These are phyloP conservation scores for Malus hybrid DNA, from an alignment of 331 rosid genomes.

Conservation along the genomic window DNA sequence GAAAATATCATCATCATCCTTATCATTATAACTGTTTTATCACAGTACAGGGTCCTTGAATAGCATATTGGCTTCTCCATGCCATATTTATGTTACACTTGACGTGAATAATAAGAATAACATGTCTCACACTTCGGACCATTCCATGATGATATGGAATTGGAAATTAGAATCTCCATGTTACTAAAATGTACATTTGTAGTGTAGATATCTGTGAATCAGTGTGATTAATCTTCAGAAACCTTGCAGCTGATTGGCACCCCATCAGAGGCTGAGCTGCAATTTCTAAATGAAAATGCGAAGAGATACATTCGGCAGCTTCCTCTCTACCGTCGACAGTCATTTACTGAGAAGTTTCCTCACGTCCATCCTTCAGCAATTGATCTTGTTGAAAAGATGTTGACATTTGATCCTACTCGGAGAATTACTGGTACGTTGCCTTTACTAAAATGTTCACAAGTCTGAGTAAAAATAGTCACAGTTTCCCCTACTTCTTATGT, in stretches of 20 bases:
- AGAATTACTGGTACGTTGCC: constrained; percentile 78
- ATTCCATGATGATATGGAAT: neutral
- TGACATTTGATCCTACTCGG: constrained; percentile 81
- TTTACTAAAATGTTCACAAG: constrained; percentile 1
- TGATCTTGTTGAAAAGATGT: constrained; percentile 95
- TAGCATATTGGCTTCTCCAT: neutral
- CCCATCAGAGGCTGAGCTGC: constrained; percentile 89
- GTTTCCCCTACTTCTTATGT: neutral
- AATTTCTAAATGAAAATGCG: constrained; percentile 89
- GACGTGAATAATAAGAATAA: neutral
- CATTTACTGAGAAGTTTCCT: constrained; percentile 86
- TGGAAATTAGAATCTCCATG: neutral
- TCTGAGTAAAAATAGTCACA: neutral
- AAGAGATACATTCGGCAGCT: constrained; percentile 87
- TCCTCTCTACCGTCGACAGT: constrained; percentile 65
- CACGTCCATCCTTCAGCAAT: constrained; percentile 91
- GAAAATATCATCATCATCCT: neutral
- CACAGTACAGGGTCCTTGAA: neutral
- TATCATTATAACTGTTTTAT: neutral
- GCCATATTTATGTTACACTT: neutral
- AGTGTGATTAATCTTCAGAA: neutral
- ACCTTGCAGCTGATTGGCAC: constrained; percentile 94
- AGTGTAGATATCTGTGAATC: neutral
- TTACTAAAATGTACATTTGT: neutral
- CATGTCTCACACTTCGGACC: neutral